Base-by-base conservation (phyloP, 1,139 yeast genomes). In the Scheffersomyces cryptocercus region DNA sequence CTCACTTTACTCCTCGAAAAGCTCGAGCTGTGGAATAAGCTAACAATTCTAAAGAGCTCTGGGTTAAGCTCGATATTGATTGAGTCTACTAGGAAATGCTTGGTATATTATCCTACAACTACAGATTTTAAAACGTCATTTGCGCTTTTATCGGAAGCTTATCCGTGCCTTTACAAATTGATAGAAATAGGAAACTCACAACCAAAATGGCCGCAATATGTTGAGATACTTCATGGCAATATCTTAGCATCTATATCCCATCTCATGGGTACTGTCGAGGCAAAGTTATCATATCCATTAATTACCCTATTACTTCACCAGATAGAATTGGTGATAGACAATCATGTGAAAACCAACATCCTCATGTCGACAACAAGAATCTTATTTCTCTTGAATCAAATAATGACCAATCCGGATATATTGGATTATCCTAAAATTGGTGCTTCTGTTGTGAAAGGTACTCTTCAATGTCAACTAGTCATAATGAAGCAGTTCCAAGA, bases 21-120 rank as follows among this genome's bases (percentile, higher is more conserved):
- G 4, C 31, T 16, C 10, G 16, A n/a, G 11, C 28, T 30, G 4
- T 35, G 32, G 5, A 46, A 44, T 2, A 29, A 52, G 14, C 8
- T 24, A 31, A 41, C 47, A 28, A 33, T 51, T 5, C 46, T 75
- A 9, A 40, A 46, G 3, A 55, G 59, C 13, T 67, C 81, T 0
- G 84, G 85, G 0, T 58, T 81, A 1, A 46, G 52, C 0, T 64
- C 63, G 0, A 61, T 79, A n/a, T 75, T 77, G 40, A 56, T 69
- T 45, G 77, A 70, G 9, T 67, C 71, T 1, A 50, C 71, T 8
- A 68, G 54, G 38, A 69, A 70, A 1, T 65, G 76, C 38, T 53
- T 80, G 16, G 54, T 74, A 3, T 78, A 72, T 47, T 54, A 78
- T 15, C 84, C 85, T 0, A 70, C 73, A 9, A 50, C 67, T n/a